Percentiles rank a stretch among this genome's conserved stretches.
Evolutionary conservation across 31 red algal genomes (phyloP).

Genomic region (Bonnemaisonia californica): DNA sequence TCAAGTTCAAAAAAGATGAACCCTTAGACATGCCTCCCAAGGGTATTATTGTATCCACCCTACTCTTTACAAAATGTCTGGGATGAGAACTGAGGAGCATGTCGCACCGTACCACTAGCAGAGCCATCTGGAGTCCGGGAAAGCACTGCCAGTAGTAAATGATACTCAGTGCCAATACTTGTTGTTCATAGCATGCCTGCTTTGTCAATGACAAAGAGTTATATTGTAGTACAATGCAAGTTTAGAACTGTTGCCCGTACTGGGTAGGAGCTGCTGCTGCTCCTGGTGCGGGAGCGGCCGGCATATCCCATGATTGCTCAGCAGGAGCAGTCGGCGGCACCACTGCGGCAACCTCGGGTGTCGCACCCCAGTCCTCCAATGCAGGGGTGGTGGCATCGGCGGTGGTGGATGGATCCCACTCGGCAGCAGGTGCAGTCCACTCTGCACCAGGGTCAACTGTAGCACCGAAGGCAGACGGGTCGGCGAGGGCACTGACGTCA

Average conservation of each 20-base stretch:
- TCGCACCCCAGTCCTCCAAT: slow-evolving; percentile 32
- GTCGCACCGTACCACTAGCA: no score
- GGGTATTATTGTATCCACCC: no score
- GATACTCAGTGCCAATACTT: not conserved
- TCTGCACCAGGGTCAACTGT: slow-evolving; percentile 1
- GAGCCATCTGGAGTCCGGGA: no score
- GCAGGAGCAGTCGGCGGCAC: slow-evolving; percentile 1
- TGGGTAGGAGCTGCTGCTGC: not conserved
- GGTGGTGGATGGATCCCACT: slow-evolving; percentile 10
- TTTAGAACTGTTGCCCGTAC: slow-evolving; percentile 39
- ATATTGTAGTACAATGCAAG: slow-evolving; percentile 18
- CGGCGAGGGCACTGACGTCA: slow-evolving; percentile 30
- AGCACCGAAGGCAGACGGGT: slow-evolving; percentile 26
- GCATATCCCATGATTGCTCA: slow-evolving; percentile 28
- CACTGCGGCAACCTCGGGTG: not conserved
- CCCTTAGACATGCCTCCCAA: no score
- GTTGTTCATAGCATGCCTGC: not conserved
- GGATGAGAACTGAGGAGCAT: not conserved
- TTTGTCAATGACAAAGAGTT: slow-evolving; percentile 9
- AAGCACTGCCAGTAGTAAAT: not conserved
- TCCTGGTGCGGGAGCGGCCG: not conserved
- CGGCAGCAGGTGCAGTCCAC: slow-evolving; percentile 9
- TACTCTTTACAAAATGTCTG: not conserved
- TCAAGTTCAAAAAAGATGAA: no score
- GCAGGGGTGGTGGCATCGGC: slow-evolving; percentile 14